A percentile compares a stretch with the other conserved stretches of the same genome.
phyloP scores from a whole-genome alignment of 1,139 yeast species.

The Suhomyces yuchorum region DNA sequence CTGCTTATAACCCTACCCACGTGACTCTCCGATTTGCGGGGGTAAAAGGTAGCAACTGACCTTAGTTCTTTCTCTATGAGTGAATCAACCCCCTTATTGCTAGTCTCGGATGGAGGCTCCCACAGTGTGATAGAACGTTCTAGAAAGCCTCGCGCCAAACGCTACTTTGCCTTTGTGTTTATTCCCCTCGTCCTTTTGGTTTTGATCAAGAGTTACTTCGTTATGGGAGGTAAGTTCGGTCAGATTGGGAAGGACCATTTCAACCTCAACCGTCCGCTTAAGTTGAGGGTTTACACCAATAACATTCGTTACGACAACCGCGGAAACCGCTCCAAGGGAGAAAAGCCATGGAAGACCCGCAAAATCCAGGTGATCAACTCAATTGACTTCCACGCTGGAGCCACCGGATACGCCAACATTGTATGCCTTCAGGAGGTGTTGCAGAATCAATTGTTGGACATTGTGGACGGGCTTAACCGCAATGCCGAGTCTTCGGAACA shows the following conservation, averaged over 20 bases:
- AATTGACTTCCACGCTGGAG: constrained; percentile 34
- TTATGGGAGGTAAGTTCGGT: constrained; percentile 5
- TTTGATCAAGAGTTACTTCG: constrained; percentile 7
- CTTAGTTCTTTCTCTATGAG: background rate
- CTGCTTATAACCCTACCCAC: background rate
- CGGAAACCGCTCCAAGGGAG: constrained; percentile 32
- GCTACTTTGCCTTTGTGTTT: constrained; percentile 8
- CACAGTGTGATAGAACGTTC: background rate
- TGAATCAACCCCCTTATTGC: constrained; percentile 9
- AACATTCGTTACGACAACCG: constrained; percentile 53
- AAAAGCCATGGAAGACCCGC: constrained; percentile 48
- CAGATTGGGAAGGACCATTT: constrained; percentile 5
- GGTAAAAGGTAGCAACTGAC: background rate
- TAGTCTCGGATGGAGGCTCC: constrained; percentile 3
- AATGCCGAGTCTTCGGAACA: constrained; percentile 23
- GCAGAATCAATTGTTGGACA: constrained; percentile 52
- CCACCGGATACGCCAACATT: constrained; percentile 32
- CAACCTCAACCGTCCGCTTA: constrained; percentile 13
- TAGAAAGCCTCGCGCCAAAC: constrained; percentile 1
- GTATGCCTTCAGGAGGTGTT: constrained; percentile 61
- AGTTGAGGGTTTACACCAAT: constrained; percentile 51
- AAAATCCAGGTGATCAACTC: constrained; percentile 39
- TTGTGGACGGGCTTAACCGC: constrained; percentile 32
- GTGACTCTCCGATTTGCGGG: background rate
- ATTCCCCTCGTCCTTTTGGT: constrained; percentile 8